Evolutionary conservation across 129 eudicot species (phyloP), one percentile per base, ranked within the genome.

Genomic region (Glebionis coronaria): DNA sequence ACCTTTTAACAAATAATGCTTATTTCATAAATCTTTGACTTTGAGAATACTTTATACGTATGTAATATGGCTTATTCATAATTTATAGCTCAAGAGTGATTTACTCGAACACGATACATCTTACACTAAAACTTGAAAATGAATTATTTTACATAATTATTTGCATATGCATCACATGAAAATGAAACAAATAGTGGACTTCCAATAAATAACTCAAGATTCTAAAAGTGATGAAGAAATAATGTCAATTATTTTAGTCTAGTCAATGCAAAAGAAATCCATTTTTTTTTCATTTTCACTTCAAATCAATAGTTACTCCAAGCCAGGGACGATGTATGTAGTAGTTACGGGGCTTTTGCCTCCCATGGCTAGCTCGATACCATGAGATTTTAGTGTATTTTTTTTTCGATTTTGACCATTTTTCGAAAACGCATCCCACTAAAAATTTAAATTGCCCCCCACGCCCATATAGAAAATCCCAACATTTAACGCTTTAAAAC

Each of bases 21-120:
- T 29, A 28, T 29, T 19, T 60, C 52, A 61, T 71, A 51, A 12
- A 28, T 35, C 15, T 23, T 71, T 71, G 76, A 60, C 76, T 46
- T 47, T 46, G 27, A 38, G 9, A 71, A 12, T 19, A 71, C 27
- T 56, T 44, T n/a, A 44, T 51, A 27, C 3, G 44, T 28, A 27
- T 6, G 44, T 28, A 59, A 16, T 56, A 51, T 14, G 12, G 21
- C 23, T 23, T 19, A 38, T 3, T 55, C 4, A 25, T 56, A 13
- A 56, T 56, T 38, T 55, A 55, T 5, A 27, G 42, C n/a, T 44
- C 21, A 27, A 10, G 2, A 28, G 49, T 29, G 51, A 47, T 60
- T 60, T 3, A 31, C 23, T 71, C 29, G 12, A 70, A 59, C 58
- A 35, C 31, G 29, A 47, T 59, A 11, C 58, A 18, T 18, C 62